Evolutionary conservation across 768 basidiomycete species (phyloP).

Genomic region (Auriscalpium vulgare): DNA sequence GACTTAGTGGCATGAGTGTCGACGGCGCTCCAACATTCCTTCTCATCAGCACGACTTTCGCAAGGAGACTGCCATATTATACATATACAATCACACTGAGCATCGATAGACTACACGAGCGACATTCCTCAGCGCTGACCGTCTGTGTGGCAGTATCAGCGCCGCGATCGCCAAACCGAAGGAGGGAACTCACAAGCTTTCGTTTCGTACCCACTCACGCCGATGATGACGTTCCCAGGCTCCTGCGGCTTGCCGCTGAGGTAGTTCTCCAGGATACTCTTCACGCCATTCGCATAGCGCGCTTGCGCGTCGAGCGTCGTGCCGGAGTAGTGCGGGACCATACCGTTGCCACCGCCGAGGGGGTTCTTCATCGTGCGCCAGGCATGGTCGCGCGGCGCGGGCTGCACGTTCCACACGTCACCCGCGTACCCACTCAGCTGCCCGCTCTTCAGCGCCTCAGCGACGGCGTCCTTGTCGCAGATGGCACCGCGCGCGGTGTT

Average conservation of each 20-base stretch:
- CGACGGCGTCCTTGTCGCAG: slow-evolving; percentile 77
- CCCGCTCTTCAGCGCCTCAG: slow-evolving; percentile 66
- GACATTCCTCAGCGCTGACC: slow-evolving; percentile 37
- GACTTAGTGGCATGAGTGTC: no score
- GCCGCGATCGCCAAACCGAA: not conserved
- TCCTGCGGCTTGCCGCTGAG: slow-evolving; percentile 57
- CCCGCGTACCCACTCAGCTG: slow-evolving; percentile 50
- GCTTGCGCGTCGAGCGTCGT: slow-evolving; percentile 86
- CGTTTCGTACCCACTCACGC: slow-evolving; percentile 30
- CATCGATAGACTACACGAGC: no score
- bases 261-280: slow-evolving; percentile 68
- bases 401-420: slow-evolving; percentile 86
- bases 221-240: slow-evolving; percentile 75
- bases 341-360: slow-evolving; percentile 80
- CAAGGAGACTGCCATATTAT: no score
- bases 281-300: slow-evolving; percentile 72
- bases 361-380: slow-evolving; percentile 82
- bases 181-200: slow-evolving; percentile 31
- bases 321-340: slow-evolving; percentile 84
- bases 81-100: no score
- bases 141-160: slow-evolving; percentile 25
- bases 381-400: slow-evolving; percentile 77
- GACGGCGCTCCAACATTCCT: no score
- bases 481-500: slow-evolving; percentile 94
- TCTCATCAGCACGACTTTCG: no score